Evolutionary conservation across 192 early-diverging fungal genomes (phyloP).

Genomic region (Obelidium mucronatum): DNA sequence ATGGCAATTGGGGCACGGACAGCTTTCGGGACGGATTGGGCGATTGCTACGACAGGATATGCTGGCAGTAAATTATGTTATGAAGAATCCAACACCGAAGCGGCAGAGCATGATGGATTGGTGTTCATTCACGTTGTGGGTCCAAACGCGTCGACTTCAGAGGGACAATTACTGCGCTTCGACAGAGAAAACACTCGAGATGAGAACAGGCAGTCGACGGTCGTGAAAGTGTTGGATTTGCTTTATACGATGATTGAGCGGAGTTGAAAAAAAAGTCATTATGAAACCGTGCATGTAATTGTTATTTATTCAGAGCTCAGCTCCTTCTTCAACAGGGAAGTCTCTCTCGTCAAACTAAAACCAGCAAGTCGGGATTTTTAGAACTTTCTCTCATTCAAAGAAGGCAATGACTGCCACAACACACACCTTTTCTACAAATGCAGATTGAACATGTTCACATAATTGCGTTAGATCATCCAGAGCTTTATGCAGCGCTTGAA

Average conservation of each 20-base stretch:
- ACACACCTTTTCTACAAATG: constrained; percentile 32
- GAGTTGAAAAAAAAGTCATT: no score
- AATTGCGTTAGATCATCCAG: constrained; percentile 82
- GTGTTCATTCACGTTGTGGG: constrained; percentile 33
- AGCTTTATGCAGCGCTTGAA: constrained; percentile 86
- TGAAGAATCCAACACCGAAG: not conserved
- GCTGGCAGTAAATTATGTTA: constrained; percentile 1
- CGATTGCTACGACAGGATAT: constrained; percentile 32
- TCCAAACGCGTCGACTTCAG: not conserved
- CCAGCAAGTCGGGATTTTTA: not conserved
- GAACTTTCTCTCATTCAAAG: not conserved
- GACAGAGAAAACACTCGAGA: not conserved
- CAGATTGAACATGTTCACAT: constrained; percentile 66
- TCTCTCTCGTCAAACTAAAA: not conserved
- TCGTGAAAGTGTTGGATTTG: no score
- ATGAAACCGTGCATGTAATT: no score
- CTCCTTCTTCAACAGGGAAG: constrained; percentile 6
- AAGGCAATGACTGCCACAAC: not conserved
- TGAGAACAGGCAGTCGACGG: not conserved
- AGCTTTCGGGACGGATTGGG: constrained; percentile 20
- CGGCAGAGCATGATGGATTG: not conserved
- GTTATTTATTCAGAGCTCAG: not conserved
- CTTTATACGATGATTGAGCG: no score
- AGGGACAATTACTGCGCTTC: not conserved
- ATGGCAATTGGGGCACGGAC: constrained; percentile 26